Conservation (phyloP, 2,329 filamentous ascomycete species). For the Xylaria digitata region DNA sequence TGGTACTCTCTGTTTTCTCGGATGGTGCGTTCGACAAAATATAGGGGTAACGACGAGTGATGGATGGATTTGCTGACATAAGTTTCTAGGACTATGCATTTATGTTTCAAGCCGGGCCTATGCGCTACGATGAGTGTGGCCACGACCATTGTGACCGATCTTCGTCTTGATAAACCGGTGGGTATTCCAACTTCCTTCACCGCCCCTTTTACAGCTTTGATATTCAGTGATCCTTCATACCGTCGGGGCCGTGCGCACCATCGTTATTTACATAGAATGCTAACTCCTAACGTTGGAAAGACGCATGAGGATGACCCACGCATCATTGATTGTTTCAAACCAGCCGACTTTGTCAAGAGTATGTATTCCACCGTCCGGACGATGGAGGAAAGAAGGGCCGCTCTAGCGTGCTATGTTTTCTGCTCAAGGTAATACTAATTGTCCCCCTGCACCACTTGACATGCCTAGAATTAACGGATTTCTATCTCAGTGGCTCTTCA, state of each 20-base stretch:
- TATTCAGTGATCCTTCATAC: not conserved
- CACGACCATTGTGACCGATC: conserved; percentile 58
- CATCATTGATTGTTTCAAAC: conserved; percentile 43
- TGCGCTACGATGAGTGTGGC: conserved; percentile 58
- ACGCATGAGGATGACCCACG: conserved; percentile 39
- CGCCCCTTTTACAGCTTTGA: not conserved
- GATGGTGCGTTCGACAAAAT: conserved; percentile 61
- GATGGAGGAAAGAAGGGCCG: conserved; percentile 50
- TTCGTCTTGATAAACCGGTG: conserved; percentile 55
- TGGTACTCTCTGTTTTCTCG: conserved; percentile 59
- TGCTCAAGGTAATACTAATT: conserved; percentile 45
- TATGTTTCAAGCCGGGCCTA: conserved; percentile 56
- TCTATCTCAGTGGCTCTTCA: conserved; percentile 39
- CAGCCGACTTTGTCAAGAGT: conserved; percentile 36
- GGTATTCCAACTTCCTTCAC: not conserved
- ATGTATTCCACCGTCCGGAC: conserved; percentile 41
- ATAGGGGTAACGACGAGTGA: too few species aligned
- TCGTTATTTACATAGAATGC: not conserved
- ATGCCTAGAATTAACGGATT: conserved; percentile 4
- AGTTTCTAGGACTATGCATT: conserved; percentile 49
- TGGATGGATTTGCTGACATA: conserved; percentile 12
- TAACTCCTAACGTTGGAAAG: not conserved
- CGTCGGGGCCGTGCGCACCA: too few species aligned
- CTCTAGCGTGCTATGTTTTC: conserved; percentile 47
- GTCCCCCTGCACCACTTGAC: not conserved